A percentile compares a stretch with the other conserved stretches of the same genome.
These are phyloP conservation scores for Pouteria campechiana DNA, from an alignment of 179 eudicot species.

Conservation along the genomic window DNA sequence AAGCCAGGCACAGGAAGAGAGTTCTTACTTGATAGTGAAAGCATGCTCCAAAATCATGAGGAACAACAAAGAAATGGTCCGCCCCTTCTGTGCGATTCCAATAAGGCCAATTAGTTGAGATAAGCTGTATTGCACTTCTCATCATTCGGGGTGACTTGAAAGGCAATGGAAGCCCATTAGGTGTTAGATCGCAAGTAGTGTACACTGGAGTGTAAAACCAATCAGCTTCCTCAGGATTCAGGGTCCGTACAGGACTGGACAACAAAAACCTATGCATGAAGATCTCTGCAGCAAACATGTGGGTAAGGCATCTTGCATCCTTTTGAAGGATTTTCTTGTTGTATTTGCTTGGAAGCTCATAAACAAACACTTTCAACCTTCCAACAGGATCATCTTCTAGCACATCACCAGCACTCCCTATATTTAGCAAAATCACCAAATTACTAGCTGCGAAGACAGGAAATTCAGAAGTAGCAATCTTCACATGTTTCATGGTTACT, in stretches of 20 bases:
- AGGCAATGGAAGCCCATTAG: conserved; percentile 90
- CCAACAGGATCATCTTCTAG: conserved; percentile 93
- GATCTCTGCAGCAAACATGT: conserved; percentile 97
- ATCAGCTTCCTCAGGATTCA: conserved; percentile 94
- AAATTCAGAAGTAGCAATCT: not conserved
- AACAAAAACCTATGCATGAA: conserved; percentile 82
- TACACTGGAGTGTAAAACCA: conserved; percentile 97
- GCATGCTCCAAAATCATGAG: conserved; percentile 94
- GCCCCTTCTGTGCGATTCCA: conserved; percentile 97
- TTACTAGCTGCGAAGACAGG: not conserved
- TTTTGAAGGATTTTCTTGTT: conserved; percentile 88
- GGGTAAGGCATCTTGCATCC: conserved; percentile 81
- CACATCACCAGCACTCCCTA: conserved; percentile 97
- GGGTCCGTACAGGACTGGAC: conserved; percentile 76
- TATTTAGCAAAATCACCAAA: conserved; percentile 2
- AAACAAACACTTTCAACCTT: conserved; percentile 79
- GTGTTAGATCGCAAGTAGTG: conserved; percentile 81
- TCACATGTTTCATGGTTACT: not conserved
- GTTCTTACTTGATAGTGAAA: conserved; percentile 71
- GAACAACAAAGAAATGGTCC: conserved; percentile 80
- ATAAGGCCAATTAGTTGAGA: conserved; percentile 95
- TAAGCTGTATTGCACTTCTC: conserved; percentile 96
- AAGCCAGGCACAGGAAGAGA: too few species aligned
- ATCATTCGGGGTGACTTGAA: conserved; percentile 94
- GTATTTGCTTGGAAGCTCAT: conserved; percentile 96